These are phyloP conservation scores for Entamoeba histolytica DNA, from an alignment of 208 protist genomes.

Conservation along the genomic window DNA sequence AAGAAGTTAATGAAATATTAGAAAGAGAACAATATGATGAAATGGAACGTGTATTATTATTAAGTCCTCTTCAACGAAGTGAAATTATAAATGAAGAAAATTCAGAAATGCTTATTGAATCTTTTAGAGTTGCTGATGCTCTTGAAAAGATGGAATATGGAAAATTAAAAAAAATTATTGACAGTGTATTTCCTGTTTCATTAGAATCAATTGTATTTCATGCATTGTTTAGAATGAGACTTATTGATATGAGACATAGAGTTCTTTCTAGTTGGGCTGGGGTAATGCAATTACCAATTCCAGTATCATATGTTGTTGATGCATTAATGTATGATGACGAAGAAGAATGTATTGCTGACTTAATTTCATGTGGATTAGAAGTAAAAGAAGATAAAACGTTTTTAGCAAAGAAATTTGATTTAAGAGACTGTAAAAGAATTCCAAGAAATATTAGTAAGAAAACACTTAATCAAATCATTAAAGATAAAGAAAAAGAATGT, in stretches of 20 bases:
- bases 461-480: neutral
- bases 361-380: neutral
- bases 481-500: neutral
- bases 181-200: neutral
- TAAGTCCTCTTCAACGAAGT: neutral
- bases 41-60: neutral
- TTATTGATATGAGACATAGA: neutral
- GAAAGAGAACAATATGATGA: neutral
- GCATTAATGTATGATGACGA: neutral
- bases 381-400: neutral
- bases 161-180: neutral
- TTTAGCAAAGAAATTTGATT: neutral
- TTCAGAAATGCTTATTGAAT: neutral
- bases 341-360: neutral
- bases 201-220: neutral
- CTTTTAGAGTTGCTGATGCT: neutral
- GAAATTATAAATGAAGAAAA: neutral
- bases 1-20: neutral
- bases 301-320: neutral
- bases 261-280: neutral
- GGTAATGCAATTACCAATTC: neutral
- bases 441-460: neutral
- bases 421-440: neutral
- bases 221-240: neutral
- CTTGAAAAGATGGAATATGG: neutral